A percentile compares a stretch with the other conserved stretches of the same genome.
Evolutionary conservation across 208 protist genomes (phyloP).

Genomic region (Tritrichomonas foetus): DNA sequence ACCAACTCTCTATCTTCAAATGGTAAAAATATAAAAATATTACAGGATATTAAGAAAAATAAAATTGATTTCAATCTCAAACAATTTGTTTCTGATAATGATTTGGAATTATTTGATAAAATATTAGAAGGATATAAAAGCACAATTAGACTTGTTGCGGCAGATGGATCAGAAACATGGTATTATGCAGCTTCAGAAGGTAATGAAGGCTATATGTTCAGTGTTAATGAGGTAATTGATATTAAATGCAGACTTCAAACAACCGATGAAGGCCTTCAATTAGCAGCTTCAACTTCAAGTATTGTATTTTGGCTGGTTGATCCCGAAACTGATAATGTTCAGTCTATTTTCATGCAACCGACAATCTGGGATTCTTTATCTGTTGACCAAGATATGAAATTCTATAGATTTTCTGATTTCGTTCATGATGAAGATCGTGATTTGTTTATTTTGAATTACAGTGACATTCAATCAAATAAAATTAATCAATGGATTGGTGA

Average conservation of each 20-base stretch:
- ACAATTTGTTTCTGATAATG: background rate
- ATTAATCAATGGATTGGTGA: background rate
- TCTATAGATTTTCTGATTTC: background rate
- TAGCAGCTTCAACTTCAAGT: background rate
- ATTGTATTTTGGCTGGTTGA: background rate
- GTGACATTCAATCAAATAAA: background rate
- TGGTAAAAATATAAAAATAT: background rate
- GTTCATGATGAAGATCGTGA: background rate
- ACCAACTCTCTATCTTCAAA: background rate
- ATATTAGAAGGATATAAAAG: background rate
- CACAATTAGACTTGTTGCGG: background rate
- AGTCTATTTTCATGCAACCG: background rate
- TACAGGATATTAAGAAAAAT: background rate
- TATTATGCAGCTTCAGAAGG: background rate
- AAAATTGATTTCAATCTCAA: background rate
- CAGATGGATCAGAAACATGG: background rate
- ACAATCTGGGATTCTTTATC: background rate
- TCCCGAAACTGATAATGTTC: background rate
- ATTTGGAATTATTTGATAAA: background rate
- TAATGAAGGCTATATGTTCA: background rate
- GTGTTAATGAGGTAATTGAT: background rate
- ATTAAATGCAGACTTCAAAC: background rate
- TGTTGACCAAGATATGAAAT: background rate
- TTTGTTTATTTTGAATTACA: background rate
- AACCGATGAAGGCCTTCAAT: background rate